phyloP scores from a whole-genome alignment of 2,329 filamentous ascomycete genomes.

The Phialophora tarda region DNA sequence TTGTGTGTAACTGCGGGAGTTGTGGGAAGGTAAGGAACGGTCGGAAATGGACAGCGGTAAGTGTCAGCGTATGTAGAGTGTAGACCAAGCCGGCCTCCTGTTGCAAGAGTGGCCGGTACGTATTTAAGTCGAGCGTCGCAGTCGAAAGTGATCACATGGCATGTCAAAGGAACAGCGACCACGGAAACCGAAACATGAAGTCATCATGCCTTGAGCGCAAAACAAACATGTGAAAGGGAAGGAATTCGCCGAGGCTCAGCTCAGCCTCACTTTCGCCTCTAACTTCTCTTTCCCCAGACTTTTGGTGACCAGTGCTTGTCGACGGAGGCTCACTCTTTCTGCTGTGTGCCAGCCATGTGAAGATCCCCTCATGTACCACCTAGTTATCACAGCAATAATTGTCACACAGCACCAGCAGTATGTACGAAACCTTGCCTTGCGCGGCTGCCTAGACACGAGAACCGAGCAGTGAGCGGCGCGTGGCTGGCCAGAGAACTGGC shows the following conservation, averaged over 20 bases:
- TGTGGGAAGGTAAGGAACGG: neutral
- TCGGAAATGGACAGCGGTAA: neutral
- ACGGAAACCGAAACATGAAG: conserved; percentile 29
- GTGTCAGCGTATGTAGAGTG: neutral
- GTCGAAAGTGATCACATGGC: conserved; percentile 29
- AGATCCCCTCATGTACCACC: no score
- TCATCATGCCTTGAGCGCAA: conserved; percentile 15
- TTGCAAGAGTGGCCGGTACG: neutral
- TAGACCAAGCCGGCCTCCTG: neutral
- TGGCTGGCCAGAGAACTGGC: neutral
- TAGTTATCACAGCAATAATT: neutral
- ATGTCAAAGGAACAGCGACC: conserved; percentile 2
- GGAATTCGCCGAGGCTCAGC: conserved; percentile 25
- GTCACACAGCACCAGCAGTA: neutral
- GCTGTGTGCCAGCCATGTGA: neutral
- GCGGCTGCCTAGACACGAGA: neutral
- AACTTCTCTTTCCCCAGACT: neutral
- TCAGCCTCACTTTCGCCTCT: conserved; percentile 2
- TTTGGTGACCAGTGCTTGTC: neutral
- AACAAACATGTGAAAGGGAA: conserved; percentile 30
- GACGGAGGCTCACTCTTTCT: neutral
- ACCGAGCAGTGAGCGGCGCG: no score
- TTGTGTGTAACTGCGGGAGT: conserved; percentile 48
- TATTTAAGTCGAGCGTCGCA: conserved; percentile 9
- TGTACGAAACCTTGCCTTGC: neutral